Evolutionary conservation across 257 asterid genomes (phyloP).

Genomic region (Primulina huaijiensis): DNA sequence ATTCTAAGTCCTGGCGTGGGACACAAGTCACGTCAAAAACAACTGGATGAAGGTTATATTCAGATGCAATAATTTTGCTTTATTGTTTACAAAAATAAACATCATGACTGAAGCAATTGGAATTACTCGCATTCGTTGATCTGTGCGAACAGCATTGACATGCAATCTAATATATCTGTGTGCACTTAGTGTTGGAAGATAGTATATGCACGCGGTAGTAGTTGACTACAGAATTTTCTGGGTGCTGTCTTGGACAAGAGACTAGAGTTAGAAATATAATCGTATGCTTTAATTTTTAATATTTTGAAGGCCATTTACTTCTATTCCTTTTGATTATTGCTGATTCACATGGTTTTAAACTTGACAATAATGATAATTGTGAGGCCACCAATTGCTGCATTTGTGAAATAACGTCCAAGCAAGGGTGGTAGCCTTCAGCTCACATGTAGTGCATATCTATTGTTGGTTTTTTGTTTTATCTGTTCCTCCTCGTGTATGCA

Average conservation of each 20-base stretch:
- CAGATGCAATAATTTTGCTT: conserved; percentile 4
- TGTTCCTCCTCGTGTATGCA: conserved; percentile 20
- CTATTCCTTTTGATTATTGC: conserved; percentile 5
- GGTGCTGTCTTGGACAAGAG: conserved; percentile 16
- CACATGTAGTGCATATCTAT: background rate
- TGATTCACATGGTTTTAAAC: conserved; percentile 13
- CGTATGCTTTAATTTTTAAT: background rate
- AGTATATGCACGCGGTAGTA: conserved; percentile 8
- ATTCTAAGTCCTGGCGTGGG: background rate
- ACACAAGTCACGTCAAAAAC: conserved; percentile 4
- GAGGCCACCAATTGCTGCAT: conserved; percentile 16
- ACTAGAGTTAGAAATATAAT: conserved; percentile 7
- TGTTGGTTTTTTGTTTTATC: background rate
- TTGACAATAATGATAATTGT: conserved; percentile 6
- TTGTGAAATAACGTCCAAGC: conserved; percentile 17
- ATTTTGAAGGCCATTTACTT: background rate
- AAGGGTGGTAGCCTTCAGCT: conserved; percentile 12
- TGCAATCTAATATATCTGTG: conserved; percentile 10
- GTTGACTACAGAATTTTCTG: conserved; percentile 14
- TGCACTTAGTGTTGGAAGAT: background rate
- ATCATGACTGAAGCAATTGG: background rate
- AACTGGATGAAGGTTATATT: conserved; percentile 8
- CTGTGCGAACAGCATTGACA: background rate
- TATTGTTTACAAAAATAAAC: conserved; percentile 11
- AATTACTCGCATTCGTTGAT: background rate